Percentiles rank a stretch among this genome's conserved stretches.
Conservation (phyloP, 2,329 filamentous ascomycete genomes). For the Orbilia brochopaga region DNA sequence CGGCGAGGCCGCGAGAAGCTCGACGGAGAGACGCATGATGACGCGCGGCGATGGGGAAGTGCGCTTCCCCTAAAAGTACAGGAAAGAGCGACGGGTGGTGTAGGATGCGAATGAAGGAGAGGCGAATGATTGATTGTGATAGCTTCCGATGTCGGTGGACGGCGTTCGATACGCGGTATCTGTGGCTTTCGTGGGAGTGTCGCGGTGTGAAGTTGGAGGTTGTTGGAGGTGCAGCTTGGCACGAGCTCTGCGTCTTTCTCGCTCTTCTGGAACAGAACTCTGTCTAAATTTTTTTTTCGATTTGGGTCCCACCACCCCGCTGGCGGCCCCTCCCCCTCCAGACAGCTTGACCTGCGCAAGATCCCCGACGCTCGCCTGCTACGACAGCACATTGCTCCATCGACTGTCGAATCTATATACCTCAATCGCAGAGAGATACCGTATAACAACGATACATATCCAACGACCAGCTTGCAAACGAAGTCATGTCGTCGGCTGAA, state of each 20-base stretch:
- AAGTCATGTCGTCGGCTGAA: constrained; percentile 18
- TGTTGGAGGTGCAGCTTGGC: constrained; percentile 23
- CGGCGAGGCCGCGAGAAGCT: constrained; percentile 90
- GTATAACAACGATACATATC: not conserved
- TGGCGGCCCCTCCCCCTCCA: constrained; percentile 17
- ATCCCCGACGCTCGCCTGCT: not conserved
- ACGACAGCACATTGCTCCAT: not conserved
- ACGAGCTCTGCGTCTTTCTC: constrained; percentile 17
- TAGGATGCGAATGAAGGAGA: constrained; percentile 5
- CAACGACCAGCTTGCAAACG: not conserved
- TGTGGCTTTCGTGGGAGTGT: constrained; percentile 1
- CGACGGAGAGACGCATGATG: constrained; percentile 89
- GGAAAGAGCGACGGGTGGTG: not conserved
- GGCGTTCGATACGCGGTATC: not conserved
- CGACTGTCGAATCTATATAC: constrained; percentile 3
- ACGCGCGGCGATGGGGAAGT: constrained; percentile 47
- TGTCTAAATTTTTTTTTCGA: constrained; percentile 29
- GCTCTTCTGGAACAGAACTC: constrained; percentile 10
- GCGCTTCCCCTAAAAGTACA: not conserved
- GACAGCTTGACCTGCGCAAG: constrained; percentile 15
- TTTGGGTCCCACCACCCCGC: constrained; percentile 42
- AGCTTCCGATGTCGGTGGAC: constrained; percentile 4
- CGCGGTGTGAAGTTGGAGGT: constrained; percentile 12
- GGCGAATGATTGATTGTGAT: not conserved
- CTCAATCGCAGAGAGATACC: constrained; percentile 5